These are phyloP conservation scores for Kluyveromyces sp. DNA, from an alignment of 1,139 yeast species.

Conservation along the genomic window DNA sequence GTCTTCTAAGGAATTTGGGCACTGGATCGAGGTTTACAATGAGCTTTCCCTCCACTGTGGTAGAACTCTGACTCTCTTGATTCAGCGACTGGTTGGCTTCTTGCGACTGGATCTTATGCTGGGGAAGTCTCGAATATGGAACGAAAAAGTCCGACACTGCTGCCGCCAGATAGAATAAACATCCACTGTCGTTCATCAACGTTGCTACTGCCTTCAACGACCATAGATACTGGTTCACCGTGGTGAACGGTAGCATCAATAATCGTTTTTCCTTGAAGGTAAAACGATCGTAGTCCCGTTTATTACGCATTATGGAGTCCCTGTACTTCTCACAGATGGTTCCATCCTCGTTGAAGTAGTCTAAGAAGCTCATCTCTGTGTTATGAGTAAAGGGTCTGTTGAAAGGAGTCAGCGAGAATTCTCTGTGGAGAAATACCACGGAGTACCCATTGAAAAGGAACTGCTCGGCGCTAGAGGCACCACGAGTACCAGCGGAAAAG, in stretches of 20 bases:
- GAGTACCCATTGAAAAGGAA: conserved; percentile 81
- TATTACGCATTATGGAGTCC: conserved; percentile 54
- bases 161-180: conserved; percentile 85
- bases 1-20: conserved; percentile 80
- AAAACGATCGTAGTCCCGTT: conserved; percentile 58
- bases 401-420: conserved; percentile 84
- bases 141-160: conserved; percentile 95
- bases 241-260: conserved; percentile 78
- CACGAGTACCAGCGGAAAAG: conserved; percentile 96
- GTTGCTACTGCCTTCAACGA: conserved; percentile 67
- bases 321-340: conserved; percentile 54
- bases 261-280: conserved; percentile 35
- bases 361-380: conserved; percentile 69
- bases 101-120: conserved; percentile 89
- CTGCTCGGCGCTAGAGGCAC: conserved; percentile 92
- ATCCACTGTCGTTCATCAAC: conserved; percentile 49
- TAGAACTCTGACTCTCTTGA: conserved; percentile 15
- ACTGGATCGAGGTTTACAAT: conserved; percentile 88
- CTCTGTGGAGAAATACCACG: conserved; percentile 86
- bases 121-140: conserved; percentile 78
- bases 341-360: conserved; percentile 58
- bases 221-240: conserved; percentile 88
- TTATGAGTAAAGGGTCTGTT: conserved; percentile 84
- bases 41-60: conserved; percentile 50
- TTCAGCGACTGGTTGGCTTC: conserved; percentile 25